These are phyloP conservation scores for Cicer bijugum DNA, from an alignment of 306 rosid genomes.

Conservation along the genomic window DNA sequence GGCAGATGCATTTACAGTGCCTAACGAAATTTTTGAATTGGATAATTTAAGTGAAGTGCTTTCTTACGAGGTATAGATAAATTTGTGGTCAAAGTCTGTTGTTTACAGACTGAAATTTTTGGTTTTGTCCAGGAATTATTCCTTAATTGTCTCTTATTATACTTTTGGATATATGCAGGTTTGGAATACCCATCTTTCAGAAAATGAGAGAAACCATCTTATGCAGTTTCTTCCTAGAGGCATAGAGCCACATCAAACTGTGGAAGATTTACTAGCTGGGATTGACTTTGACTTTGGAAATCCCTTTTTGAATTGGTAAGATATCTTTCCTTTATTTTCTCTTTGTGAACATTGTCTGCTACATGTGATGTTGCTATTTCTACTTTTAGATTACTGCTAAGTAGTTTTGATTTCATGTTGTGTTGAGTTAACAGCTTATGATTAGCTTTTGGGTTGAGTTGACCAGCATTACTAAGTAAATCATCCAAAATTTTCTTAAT, in stretches of 20 bases:
- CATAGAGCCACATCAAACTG: conserved; percentile 63
- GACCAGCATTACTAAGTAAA: conserved; percentile 3
- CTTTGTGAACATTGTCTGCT: conserved; percentile 13
- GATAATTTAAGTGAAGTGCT: conserved; percentile 76
- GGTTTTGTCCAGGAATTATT: conserved; percentile 17
- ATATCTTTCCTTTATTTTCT: conserved; percentile 44
- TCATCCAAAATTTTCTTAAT: not conserved
- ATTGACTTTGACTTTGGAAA: conserved; percentile 78
- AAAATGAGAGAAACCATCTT: conserved; percentile 72
- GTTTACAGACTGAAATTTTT: conserved; percentile 16
- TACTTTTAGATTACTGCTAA: conserved; percentile 14
- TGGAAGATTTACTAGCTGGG: conserved; percentile 73
- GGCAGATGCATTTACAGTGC: conserved; percentile 75
- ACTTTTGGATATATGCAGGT: conserved; percentile 61
- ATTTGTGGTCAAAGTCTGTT: conserved; percentile 39
- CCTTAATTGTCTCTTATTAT: conserved; percentile 33
- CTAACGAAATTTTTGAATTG: conserved; percentile 71
- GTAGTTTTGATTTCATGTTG: conserved; percentile 29
- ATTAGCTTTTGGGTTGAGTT: conserved; percentile 34
- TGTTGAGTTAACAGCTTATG: conserved; percentile 30
- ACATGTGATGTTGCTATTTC: conserved; percentile 19
- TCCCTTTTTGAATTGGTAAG: conserved; percentile 77
- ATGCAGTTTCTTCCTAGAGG: conserved; percentile 77
- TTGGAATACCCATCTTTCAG: conserved; percentile 80
- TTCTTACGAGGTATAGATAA: conserved; percentile 67